Evolutionary conservation across 768 basidiomycete species (phyloP), one percentile per base, ranked within the genome.

Genomic region (Kwoniella mangroviensis): DNA sequence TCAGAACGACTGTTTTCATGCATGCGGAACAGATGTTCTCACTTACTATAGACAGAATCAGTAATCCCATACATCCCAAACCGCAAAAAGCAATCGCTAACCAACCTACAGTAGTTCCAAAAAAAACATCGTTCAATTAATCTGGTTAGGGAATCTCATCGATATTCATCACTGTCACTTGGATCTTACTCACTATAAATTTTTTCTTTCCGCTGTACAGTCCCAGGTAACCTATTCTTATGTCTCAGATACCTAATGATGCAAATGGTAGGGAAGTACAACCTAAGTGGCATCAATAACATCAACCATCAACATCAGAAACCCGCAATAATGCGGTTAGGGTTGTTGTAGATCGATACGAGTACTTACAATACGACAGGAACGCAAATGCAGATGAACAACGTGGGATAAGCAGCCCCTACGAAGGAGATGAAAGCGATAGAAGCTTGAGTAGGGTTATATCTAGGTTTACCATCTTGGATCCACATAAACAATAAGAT

Each of bases 231-330:
- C 2, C 84, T 75, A 41, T 81, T 81, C 21, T 80, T 73, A 58
- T 83, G 82, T 2, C 84, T 68, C 1, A 84, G 71, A 78, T 76
- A 83, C 12, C 82, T 73, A 57, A 82, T 83, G 1, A 73, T 56
- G 49, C 80, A 68, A 17, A 83, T 73, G 0, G 81, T 57, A 1
- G 75, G 51, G 63, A 79, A 73, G 75, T 81, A 84, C 61, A 80
- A 76, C 56, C 79, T 79, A 66, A n/a, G 70, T 64, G 67, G 75
- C 55, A 42, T 12, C 15, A 17, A 10, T 21, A 60, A 4, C 62
- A 13, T 34, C 66, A 53, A 57, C 43, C 67, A 61, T 45, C 51
- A 49, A 15, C 45, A 28, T 26, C 45, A 43, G 17, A 28, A 63
- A 6, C 13, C 42, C 42, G 42, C 42, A 11, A 45, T 45, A 26